These are phyloP conservation scores for Coniella vitis DNA, from an alignment of 2,329 filamentous ascomycete species.

Conservation along the genomic window DNA sequence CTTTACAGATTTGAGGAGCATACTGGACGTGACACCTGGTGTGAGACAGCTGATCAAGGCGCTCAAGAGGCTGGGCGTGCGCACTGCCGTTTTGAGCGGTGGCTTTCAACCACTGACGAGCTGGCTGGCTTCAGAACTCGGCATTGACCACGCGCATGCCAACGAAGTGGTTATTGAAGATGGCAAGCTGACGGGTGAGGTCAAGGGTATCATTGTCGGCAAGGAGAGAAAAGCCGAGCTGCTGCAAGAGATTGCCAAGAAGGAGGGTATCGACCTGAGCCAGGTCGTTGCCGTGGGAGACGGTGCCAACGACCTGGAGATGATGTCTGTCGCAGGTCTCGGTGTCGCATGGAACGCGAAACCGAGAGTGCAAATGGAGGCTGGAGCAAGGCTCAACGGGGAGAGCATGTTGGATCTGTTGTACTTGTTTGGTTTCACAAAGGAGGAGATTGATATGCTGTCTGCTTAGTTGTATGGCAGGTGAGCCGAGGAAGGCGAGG, in stretches of 20 bases:
- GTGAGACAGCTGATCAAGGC: constrained; percentile 67
- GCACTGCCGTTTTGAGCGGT: constrained; percentile 84
- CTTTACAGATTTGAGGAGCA: constrained; percentile 67
- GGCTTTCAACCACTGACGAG: constrained; percentile 85
- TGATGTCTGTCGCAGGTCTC: constrained; percentile 69
- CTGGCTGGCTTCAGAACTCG: constrained; percentile 76
- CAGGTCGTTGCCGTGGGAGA: constrained; percentile 73
- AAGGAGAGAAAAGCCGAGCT: constrained; percentile 68
- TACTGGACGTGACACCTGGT: constrained; percentile 76
- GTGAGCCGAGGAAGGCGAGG: not conserved
- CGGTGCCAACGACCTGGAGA: constrained; percentile 74
- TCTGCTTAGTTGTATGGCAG: constrained; percentile 23
- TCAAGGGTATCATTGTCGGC: constrained; percentile 67
- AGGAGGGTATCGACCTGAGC: constrained; percentile 57
- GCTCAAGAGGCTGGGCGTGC: constrained; percentile 72
- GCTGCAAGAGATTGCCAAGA: constrained; percentile 61
- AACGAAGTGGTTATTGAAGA: constrained; percentile 70
- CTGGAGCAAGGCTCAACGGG: constrained; percentile 65
- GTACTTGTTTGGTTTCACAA: constrained; percentile 66
- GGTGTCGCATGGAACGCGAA: constrained; percentile 83
- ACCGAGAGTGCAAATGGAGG: constrained; percentile 72
- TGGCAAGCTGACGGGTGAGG: constrained; percentile 61
- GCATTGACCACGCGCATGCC: constrained; percentile 81
- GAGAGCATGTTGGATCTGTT: constrained; percentile 64
- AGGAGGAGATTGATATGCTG: constrained; percentile 52